These are phyloP conservation scores for Lachancea fermentati DNA, from an alignment of 805 yeast species.

Conservation along the genomic window DNA sequence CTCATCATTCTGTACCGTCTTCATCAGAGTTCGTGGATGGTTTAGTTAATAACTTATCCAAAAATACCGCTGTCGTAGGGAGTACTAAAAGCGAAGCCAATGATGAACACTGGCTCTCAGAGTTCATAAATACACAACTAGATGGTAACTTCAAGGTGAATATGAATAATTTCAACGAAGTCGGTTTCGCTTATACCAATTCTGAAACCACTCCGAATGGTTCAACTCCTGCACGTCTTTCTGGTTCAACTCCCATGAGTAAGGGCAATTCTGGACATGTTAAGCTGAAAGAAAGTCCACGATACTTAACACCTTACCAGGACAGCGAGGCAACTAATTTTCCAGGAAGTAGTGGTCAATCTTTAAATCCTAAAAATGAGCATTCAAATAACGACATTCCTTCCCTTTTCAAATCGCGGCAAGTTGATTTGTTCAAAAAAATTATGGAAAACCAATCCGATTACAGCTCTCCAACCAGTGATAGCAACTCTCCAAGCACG, in stretches of 20 bases:
- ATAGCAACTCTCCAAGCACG: conserved; percentile 3
- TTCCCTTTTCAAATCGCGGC: conserved; percentile 58
- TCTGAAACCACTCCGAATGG: conserved; percentile 4
- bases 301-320: background rate
- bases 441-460: conserved; percentile 14
- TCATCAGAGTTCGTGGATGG: background rate
- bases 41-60: background rate
- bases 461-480: conserved; percentile 4
- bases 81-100: conserved; percentile 1
- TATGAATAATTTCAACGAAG: conserved; percentile 44
- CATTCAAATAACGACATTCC: conserved; percentile 40
- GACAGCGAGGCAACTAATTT: background rate
- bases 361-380: too few species aligned
- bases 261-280: background rate
- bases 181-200: conserved; percentile 43
- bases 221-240: conserved; percentile 6
- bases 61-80: background rate
- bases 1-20: background rate
- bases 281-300: background rate
- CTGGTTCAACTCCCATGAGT: conserved; percentile 1
- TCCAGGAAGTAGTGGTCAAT: too few species aligned
- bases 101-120: conserved; percentile 52
- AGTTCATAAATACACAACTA: conserved; percentile 61
- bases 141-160: conserved; percentile 48
- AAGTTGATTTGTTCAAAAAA: conserved; percentile 57